A percentile compares a stretch with the other conserved stretches of the same genome.
Conservation (phyloP, 768 basidiomycete species). For the Amyloporia xantha region DNA sequence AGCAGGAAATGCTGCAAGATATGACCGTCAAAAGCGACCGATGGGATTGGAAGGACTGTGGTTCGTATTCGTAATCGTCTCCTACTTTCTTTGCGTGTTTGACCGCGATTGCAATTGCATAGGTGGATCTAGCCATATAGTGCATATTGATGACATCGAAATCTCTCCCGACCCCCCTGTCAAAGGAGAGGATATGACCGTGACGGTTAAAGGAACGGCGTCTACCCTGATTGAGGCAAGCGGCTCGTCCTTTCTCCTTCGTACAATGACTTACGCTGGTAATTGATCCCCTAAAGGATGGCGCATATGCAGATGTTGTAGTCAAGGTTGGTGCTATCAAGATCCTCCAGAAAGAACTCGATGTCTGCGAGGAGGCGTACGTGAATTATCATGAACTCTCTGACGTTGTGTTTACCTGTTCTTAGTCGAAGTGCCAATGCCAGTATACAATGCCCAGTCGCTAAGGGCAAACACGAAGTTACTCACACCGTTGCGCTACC, state of each 20-base stretch:
- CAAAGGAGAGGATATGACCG: slow-evolving; percentile 84
- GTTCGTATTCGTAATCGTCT: slow-evolving; percentile 35
- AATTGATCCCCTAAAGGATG: slow-evolving; percentile 48
- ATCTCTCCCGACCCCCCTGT: slow-evolving; percentile 85
- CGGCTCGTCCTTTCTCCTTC: background rate
- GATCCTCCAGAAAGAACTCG: slow-evolving; percentile 76
- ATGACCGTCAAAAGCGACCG: slow-evolving; percentile 11
- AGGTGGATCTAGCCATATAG: slow-evolving; percentile 40
- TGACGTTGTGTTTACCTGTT: background rate
- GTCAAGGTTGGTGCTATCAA: slow-evolving; percentile 96
- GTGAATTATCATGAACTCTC: no score
- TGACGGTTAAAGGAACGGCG: slow-evolving; percentile 64
- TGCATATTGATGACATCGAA: slow-evolving; percentile 65
- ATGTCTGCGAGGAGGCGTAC: slow-evolving; percentile 92
- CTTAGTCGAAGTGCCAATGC: slow-evolving; percentile 68
- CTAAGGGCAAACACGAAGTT: slow-evolving; percentile 64
- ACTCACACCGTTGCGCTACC: slow-evolving; percentile 82
- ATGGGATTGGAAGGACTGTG: slow-evolving; percentile 57
- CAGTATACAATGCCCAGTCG: slow-evolving; percentile 78
- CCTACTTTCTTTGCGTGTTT: background rate
- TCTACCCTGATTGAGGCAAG: slow-evolving; percentile 58
- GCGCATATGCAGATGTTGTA: slow-evolving; percentile 80
- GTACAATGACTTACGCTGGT: background rate
- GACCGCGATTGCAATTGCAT: background rate
- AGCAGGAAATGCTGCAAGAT: slow-evolving; percentile 23